These are phyloP conservation scores for Anethum foeniculum DNA, from an alignment of 140 eudicot genomes.

Conservation along the genomic window DNA sequence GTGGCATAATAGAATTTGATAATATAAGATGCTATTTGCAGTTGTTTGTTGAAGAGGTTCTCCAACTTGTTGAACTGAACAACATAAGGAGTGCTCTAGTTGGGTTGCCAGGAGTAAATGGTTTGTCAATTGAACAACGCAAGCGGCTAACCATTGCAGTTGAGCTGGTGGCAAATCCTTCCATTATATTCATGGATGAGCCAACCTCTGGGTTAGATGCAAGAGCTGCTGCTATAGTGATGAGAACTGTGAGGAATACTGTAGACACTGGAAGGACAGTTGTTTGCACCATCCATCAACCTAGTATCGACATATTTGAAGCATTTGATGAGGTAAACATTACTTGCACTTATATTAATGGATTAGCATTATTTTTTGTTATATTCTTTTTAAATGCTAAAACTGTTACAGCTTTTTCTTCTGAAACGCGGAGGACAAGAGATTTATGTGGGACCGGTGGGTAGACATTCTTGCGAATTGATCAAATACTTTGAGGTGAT, in stretches of 20 bases:
- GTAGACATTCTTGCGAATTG: slow-evolving; percentile 45
- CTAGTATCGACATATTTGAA: slow-evolving; percentile 85
- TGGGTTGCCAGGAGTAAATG: slow-evolving; percentile 81
- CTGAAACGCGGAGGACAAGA: slow-evolving; percentile 81
- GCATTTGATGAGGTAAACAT: slow-evolving; percentile 76
- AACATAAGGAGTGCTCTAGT: slow-evolving; percentile 49
- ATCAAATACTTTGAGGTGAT: slow-evolving; percentile 77
- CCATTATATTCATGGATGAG: slow-evolving; percentile 90
- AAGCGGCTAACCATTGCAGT: slow-evolving; percentile 83
- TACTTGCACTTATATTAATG: background rate
- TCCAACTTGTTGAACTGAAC: slow-evolving; percentile 68
- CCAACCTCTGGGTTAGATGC: slow-evolving; percentile 96
- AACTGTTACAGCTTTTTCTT: slow-evolving; percentile 46
- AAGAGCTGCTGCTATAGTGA: slow-evolving; percentile 88
- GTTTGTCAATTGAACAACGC: slow-evolving; percentile 76
- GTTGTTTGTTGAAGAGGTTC: slow-evolving; percentile 84
- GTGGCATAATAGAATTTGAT: background rate
- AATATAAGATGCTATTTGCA: slow-evolving; percentile 7
- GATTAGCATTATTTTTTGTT: background rate
- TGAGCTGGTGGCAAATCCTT: slow-evolving; percentile 89
- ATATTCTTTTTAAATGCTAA: background rate
- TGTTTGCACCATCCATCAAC: slow-evolving; percentile 95
- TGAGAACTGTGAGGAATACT: slow-evolving; percentile 88
- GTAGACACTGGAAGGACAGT: slow-evolving; percentile 90
- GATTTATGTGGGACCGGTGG: slow-evolving; percentile 73